Evolutionary conservation across 176 grass and related monocot genomes (phyloP), one percentile per base, ranked within the genome.

Genomic region (Stipa capillata): DNA sequence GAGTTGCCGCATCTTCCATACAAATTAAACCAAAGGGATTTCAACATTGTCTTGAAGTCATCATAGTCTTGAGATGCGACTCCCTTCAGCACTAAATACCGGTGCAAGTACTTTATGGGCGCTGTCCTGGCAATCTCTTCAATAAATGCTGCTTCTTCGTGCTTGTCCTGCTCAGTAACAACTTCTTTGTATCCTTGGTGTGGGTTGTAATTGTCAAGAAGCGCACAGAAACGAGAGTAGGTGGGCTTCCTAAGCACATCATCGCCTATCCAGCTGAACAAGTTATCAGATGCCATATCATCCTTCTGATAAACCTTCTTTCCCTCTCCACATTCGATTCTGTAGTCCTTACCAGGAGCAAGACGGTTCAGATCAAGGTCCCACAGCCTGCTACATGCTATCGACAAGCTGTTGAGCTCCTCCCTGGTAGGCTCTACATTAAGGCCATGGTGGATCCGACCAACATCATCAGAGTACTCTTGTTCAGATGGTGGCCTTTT

Each of bases 141-240:
- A 45, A 98, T 87, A 48, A 98, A 98, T 15, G 95, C 89, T 81
- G 20, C 56, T 78, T 98, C 89, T 82, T 98, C 95, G 0, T 98
- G 87, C 57, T 90, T 98, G 62, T 98, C 95, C 77, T 98, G 84
- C 82, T 90, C 39, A 49, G 90, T 98, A 54, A 94, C 64, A n/a
- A 84, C 85, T 86, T 98, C 95, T 79, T 87, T 98, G 77, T 69
- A 88, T 9, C 95, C 85, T 69, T 94, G 92, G 63, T 89, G 76
- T 6, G 95, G 95, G 45, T 98, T 98, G 55, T 98, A 98, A 72
- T 98, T 98, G 49, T 98, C 95, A 44, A 98, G 86, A 87, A 98
- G 95, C 29, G 95, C 87, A 2, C 87, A 89, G 23, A 98, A 98
- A 62, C 95, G 89, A 41, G 90, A 86, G 69, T 84, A 90, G 8